Percentiles rank a stretch among this genome's conserved stretches.
Conservation (phyloP, 2,329 filamentous ascomycete species). For the Tolypocladium tundrense region DNA sequence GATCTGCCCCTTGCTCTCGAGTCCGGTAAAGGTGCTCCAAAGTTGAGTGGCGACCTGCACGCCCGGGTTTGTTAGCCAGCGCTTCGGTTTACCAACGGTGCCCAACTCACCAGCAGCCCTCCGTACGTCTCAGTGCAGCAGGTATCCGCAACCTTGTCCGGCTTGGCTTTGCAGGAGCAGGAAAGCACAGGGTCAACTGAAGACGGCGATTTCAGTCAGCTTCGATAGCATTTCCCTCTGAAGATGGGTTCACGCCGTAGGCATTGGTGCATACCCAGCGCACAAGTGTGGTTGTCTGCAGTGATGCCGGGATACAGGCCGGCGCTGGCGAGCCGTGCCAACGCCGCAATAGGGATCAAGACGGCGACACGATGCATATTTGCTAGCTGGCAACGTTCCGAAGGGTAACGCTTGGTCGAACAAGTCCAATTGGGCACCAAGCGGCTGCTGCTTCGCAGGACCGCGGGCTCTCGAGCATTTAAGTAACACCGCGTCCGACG, state of each 20-base stretch:
- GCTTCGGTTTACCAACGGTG: not conserved
- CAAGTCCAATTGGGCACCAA: not conserved
- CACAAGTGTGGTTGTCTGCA: slow-evolving; percentile 46
- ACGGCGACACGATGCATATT: slow-evolving; percentile 16
- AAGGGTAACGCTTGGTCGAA: not conserved
- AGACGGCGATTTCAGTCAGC: not conserved
- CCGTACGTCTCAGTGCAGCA: slow-evolving; percentile 58
- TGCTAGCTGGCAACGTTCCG: not conserved
- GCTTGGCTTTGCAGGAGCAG: slow-evolving; percentile 35
- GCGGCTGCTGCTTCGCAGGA: not conserved
- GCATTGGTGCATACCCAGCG: slow-evolving; percentile 25
- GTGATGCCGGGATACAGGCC: slow-evolving; percentile 33
- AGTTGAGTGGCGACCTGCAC: slow-evolving; percentile 46
- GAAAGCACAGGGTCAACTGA: slow-evolving; percentile 26
- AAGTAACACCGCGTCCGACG: not conserved
- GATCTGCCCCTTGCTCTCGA: slow-evolving; percentile 45
- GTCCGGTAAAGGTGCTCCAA: slow-evolving; percentile 54
- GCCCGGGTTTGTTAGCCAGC: not conserved
- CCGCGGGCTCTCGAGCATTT: not conserved
- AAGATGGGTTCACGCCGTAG: not conserved
- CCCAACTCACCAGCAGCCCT: slow-evolving; percentile 37
- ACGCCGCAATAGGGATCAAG: slow-evolving; percentile 13
- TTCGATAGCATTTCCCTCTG: not conserved
- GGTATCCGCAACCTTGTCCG: slow-evolving; percentile 36
- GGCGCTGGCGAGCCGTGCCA: slow-evolving; percentile 21